Evolutionary conservation across 2,329 filamentous ascomycete species (phyloP), one percentile per base, ranked within the genome.

Genomic region (Stagonosporopsis vannaccii): DNA sequence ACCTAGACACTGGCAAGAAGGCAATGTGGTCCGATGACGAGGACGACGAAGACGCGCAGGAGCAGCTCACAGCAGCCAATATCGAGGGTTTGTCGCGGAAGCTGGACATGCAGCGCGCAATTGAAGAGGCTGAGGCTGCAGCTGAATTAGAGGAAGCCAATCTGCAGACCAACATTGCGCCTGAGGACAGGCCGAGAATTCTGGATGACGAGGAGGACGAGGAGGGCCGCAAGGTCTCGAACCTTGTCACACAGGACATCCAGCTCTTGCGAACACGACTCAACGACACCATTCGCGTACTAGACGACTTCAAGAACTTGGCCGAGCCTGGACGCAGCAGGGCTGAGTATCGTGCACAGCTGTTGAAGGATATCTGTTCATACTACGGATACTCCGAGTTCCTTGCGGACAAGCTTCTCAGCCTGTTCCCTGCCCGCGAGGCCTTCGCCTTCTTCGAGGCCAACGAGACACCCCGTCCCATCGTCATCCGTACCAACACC

Each of bases 401-500:
- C 79, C 84, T 99, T n/a, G 95, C 93, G 4, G 91, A 97, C 78
- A 99, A 98, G 82, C 87, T 99, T 15, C 92, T 93, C 80, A 89
- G 90, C 71, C 87, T 99, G 6, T 98, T 99, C 79, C 87, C 92
- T 1, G 91, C 95, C 0, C 88, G 90, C 67, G 95, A 99, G 80
- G 95, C 95, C 0, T 96, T 98, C 67, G 93, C 93, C 51, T 99
- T 99, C 79, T 98, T 99, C 80, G 95, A 99, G 80, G 94, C 94
- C 69, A 99, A 99, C 87, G 95, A 99, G 80, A 92, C 91, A 25
- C 87, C 92, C 13, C 87, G 95, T 47, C 95, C 95, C 4, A 88
- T 99, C 56, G 95, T 99, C 63, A 96, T 99, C 74, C 89, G 95
- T 71, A 98, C 95, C 61, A 99, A 99, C 79, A 99, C 94, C 8